These are phyloP conservation scores for Penicillium robsamsonii DNA, from an alignment of 495 filamentous ascomycete species.

Conservation along the genomic window DNA sequence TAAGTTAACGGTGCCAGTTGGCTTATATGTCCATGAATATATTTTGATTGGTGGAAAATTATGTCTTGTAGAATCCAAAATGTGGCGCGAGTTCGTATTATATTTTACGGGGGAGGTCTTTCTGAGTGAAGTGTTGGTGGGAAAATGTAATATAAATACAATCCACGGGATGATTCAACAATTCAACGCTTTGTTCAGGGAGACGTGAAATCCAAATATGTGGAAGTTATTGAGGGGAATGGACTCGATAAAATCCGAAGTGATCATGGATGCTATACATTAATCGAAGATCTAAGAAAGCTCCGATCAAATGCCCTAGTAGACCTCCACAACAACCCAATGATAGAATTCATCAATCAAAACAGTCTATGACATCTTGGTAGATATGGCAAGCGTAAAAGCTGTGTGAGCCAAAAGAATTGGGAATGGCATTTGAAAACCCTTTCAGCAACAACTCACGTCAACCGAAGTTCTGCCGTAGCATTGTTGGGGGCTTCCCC, in stretches of 20 bases:
- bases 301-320: neutral
- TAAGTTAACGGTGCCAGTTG: constrained; percentile 9
- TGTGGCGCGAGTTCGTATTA: neutral
- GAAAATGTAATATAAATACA: neutral
- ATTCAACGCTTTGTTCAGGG: neutral
- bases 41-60: constrained; percentile 25
- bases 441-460: neutral
- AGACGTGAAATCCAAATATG: neutral
- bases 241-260: neutral
- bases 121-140: no score
- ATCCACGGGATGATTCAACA: neutral
- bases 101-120: neutral
- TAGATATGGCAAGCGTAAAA: neutral
- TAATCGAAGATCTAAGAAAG: neutral
- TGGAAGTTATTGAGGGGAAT: neutral
- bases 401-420: neutral
- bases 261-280: neutral
- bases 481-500: constrained; percentile 1
- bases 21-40: constrained; percentile 11
- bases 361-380: neutral
- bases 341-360: neutral
- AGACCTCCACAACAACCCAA: neutral
- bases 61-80: neutral
- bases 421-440: neutral
- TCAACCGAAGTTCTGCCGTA: constrained; percentile 5